Base-by-base conservation (phyloP, 768 basidiomycete species). In the Neoboletus subvelutipes region DNA sequence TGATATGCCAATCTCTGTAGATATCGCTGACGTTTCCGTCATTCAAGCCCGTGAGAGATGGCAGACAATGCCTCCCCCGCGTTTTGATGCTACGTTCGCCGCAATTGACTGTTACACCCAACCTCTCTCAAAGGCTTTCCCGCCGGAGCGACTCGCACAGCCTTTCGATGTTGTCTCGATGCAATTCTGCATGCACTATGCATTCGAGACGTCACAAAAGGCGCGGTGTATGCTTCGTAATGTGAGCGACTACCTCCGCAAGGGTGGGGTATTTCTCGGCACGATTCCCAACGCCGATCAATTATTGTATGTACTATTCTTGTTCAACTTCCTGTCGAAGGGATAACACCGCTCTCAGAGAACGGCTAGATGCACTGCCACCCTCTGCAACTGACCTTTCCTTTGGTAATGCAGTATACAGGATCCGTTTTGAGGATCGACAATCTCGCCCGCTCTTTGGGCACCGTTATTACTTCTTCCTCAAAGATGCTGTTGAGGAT, bases 151-250 rank as follows among this genome's bases (percentile, higher is more conserved):
- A 58, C 80, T 92, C 26, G 76, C 75, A 0, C 78, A 80, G 31
- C 87, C 87, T 6, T 97, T 97, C 67, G 97, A 98, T 67, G 92
- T 94, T 55, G 94, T 98, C 6, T 92, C 93, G 3, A 92, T 98
- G 93, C 97, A 99, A 70, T 99, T 99, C 71, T 98, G 97, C 73
- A 98, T 99, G 92, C 97, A 99, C 71, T 98, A 99, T 68, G 97
- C 97, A 9, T 98, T 99, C 70, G 94, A 98, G 72, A 88, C 82
- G n/a, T 82, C 85, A 31, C 77, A 82, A 56, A 97, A 97, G 69
- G 90, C 86, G 26, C 82, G 92, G 33, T 88, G 85, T 70, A 97
- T 99, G 97, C 83, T 99, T 33, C 81, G 85, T 37, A 99, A 99
- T 69, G 95, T 94, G 31, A 83, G 85, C 55, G 75, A 80, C 45